Evolutionary conservation across 139 green algal genomes (phyloP), one percentile per base, ranked within the genome.

Genomic region (Yamagishiella unicocca): DNA sequence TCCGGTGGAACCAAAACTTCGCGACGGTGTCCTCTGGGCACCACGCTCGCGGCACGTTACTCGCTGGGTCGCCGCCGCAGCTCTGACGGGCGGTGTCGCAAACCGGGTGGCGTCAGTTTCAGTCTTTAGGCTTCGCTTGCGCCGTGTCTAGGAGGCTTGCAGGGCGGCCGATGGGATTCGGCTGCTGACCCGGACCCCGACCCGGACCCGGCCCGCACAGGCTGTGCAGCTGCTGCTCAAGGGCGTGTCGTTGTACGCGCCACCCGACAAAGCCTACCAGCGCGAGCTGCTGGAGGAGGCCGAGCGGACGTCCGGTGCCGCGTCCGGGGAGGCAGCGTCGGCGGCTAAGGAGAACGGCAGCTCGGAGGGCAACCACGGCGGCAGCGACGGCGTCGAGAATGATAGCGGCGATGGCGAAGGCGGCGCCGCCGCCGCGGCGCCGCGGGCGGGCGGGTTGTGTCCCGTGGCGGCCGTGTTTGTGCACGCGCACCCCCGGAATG

Each of bases 211-310:
- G 19, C 58, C 19, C 6, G 2, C 33, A 14, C 61, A 85, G 74
- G 96, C 96, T 1, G 43, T 96, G 25, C 79, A 92, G 76, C 92
- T 98, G 82, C 76, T 97, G 76, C 90, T 55, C 46, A 98, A 97
- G 90, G 95, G 95, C 4, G 82, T 96, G 58, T 84, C 90, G 0
- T 91, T 97, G n/a, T 94, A 90, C 83, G 62, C 79, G 21, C 91
- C 90, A 0, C 94, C 94, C 6, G 31, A 33, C 50, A 80, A 85
- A 31, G 88, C 85, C 4, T 92, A 85, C 79, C 85, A 90, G 45
- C 62, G 46, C 10, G 53, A 61, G 22, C 66, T 89, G 1, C 31
- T 68, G 24, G 50, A n/a, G 53, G 55, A 84, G 58, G 33, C 4
- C 25, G 35, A 4, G 31, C 67, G 35, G 33, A n/a, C 67, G 19